phyloP scores from a whole-genome alignment of 2,329 filamentous ascomycete genomes.

The Trichoderma hamatum region DNA sequence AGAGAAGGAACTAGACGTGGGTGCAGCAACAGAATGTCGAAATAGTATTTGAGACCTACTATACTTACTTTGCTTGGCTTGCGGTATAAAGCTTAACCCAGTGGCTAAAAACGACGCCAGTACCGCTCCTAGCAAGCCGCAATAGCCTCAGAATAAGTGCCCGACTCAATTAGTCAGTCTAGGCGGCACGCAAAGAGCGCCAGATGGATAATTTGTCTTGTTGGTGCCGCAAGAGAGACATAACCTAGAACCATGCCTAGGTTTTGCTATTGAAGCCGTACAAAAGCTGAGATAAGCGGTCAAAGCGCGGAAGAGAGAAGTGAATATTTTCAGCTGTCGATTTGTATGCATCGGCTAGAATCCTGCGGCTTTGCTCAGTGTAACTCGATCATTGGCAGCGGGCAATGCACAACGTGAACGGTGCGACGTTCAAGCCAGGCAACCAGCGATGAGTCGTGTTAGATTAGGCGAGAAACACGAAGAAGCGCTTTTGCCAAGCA shows the following conservation, averaged over 20 bases:
- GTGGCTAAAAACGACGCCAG: background rate
- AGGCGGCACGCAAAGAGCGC: background rate
- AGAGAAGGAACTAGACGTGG: background rate
- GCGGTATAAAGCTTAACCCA: background rate
- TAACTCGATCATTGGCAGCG: background rate
- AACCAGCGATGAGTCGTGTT: constrained; percentile 7
- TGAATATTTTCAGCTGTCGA: background rate
- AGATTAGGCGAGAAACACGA: constrained; percentile 14
- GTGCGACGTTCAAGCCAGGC: background rate
- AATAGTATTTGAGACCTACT: background rate
- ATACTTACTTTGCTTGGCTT: background rate
- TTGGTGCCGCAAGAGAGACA: background rate
- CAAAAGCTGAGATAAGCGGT: background rate
- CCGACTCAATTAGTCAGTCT: background rate
- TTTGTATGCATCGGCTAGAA: background rate
- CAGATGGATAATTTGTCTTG: background rate
- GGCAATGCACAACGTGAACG: background rate
- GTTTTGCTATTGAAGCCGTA: background rate
- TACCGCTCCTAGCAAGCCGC: background rate
- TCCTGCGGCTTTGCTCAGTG: background rate
- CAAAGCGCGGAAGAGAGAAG: background rate
- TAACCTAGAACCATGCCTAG: background rate
- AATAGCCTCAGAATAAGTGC: background rate
- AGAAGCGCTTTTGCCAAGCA: background rate
- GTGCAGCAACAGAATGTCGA: background rate